Base-by-base conservation (phyloP, 805 yeast species). In the Teunomyces gatunensis region DNA sequence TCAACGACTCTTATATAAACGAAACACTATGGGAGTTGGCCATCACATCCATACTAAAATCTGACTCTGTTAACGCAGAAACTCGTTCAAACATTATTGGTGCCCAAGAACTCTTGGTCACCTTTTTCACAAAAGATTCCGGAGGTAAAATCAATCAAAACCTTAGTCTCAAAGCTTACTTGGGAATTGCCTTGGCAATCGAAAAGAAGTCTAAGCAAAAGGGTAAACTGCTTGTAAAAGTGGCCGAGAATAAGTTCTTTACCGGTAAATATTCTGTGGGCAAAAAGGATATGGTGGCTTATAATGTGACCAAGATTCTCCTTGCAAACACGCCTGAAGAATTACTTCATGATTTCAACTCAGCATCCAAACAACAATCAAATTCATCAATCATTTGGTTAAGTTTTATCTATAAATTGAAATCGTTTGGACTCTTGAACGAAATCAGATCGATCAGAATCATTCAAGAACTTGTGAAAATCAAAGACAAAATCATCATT, bases 121-220 rank as follows among this genome's bases (percentile, higher is more conserved):
- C 54, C 28, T 44, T 47, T 18, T 44, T 64, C 11, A 27, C 54
- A 7, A 41, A 41, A 27, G 15, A 40, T 9, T 50, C 47, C 5
- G 40, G 44, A 10, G 28, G 37, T 2, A 18, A 37, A 2, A 52
- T 60, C 1, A 51, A 55, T 42, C 45, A 54, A 10, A 47, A 51
- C 2, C 53, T 73, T 6, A 53, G 50, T 21, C 59, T 70, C 12
- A 51, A 58, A 34, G 74, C 71, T 2, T 60, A 65, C 47, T 61
- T 73, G 66, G 78, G 75, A 1, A 58, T 73, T 1, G 67, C 63
- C 1, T 44, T 71, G 17, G 63, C 72, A 0, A 54, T 71, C 4
- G 50, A 58, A 5, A 44, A 46, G 12, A 54, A 59, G 12, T 62
- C 69, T 5, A 44, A 37, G 6, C 56, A 47, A 15, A 66, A 67